Percentiles rank a stretch among this genome's conserved stretches.
Conservation (phyloP, 495 filamentous ascomycete genomes). For the Lasiosphaeris hirsuta region DNA sequence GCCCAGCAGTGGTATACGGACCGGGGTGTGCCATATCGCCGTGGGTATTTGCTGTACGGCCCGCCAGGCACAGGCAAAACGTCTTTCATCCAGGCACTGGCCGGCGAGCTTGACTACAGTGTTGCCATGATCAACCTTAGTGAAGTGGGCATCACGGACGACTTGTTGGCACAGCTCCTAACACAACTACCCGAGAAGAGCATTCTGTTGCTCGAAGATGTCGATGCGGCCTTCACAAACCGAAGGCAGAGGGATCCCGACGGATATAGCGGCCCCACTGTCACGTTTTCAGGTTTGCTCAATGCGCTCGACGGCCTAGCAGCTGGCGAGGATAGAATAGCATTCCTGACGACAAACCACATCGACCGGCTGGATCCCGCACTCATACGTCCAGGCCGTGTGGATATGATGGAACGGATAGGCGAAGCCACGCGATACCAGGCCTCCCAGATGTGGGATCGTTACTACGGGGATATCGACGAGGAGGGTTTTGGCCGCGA, state of each 20-base stretch:
- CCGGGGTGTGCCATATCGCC: conserved; percentile 89
- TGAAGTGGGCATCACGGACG: conserved; percentile 89
- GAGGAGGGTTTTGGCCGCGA: conserved; percentile 53
- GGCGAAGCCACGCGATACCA: conserved; percentile 85
- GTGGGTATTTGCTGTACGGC: conserved; percentile 91
- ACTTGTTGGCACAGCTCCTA: conserved; percentile 81
- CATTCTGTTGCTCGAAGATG: conserved; percentile 87
- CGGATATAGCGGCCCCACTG: conserved; percentile 84
- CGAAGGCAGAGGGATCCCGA: conserved; percentile 73
- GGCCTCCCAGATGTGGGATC: conserved; percentile 83
- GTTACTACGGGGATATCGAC: conserved; percentile 89
- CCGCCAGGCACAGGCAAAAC: conserved; percentile 94
- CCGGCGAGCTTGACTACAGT: conserved; percentile 87
- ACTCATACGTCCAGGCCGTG: conserved; percentile 82
- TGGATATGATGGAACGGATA: conserved; percentile 89
- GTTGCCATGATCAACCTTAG: conserved; percentile 93
- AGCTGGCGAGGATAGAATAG: conserved; percentile 89
- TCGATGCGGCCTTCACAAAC: conserved; percentile 88
- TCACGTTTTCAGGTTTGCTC: conserved; percentile 90
- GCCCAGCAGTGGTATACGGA: conserved; percentile 88
- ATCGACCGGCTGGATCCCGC: conserved; percentile 85
- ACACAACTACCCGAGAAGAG: conserved; percentile 84
- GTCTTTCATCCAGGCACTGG: conserved; percentile 92
- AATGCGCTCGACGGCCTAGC: conserved; percentile 94
- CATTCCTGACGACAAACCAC: conserved; percentile 95